Evolutionary conservation across 768 basidiomycete species (phyloP).

Genomic region (Collybiopsis confluens): DNA sequence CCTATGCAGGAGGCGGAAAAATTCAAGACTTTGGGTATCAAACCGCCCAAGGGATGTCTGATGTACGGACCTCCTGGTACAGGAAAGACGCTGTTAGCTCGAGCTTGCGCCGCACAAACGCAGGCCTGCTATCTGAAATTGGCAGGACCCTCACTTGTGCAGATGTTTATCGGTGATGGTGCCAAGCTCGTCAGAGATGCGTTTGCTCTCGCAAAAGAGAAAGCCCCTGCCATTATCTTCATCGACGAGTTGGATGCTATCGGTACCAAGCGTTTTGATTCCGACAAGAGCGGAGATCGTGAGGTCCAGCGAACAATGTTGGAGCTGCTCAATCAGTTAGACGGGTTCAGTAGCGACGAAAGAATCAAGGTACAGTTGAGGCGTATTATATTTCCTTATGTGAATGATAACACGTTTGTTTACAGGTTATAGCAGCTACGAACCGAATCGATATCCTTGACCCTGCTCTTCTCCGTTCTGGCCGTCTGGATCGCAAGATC

Average conservation of each 20-base stretch:
- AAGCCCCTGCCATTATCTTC: constrained; percentile 98
- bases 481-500: constrained; percentile 96
- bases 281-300: constrained; percentile 97
- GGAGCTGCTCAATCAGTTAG: constrained; percentile 95
- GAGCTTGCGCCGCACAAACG: constrained; percentile 97
- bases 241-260: constrained; percentile 99
- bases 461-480: constrained; percentile 96
- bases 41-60: constrained; percentile 93
- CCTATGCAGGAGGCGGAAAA: constrained; percentile 99
- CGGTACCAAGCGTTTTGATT: constrained; percentile 97
- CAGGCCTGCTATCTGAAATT: constrained; percentile 98
- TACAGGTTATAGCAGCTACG: constrained; percentile 94
- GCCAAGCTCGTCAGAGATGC: constrained; percentile 98
- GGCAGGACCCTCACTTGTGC: constrained; percentile 95
- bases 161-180: constrained; percentile 99
- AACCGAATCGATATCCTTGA: constrained; percentile 99
- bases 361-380: constrained; percentile 78
- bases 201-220: constrained; percentile 96
- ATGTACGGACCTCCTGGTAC: constrained; percentile 99
- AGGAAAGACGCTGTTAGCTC: constrained; percentile 94
- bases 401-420: constrained; percentile 9
- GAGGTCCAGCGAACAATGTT: constrained; percentile 99
- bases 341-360: constrained; percentile 95
- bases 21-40: constrained; percentile 98
- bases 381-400: constrained; percentile 7